Evolutionary conservation across 2,329 filamentous ascomycete species (phyloP).

Genomic region (Fusarium tuaranense): DNA sequence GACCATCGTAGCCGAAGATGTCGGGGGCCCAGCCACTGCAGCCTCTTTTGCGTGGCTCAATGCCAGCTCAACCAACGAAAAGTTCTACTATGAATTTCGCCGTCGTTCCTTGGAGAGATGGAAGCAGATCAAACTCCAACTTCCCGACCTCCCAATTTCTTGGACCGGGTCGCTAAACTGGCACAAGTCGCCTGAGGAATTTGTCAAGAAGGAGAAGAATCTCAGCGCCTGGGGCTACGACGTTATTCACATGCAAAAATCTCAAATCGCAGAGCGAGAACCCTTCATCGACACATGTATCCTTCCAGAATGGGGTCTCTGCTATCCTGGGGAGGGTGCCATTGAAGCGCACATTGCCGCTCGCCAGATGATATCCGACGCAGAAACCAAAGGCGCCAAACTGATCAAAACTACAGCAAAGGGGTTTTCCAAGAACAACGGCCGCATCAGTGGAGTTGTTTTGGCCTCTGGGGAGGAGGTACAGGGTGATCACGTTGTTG

Average conservation of each 20-base stretch:
- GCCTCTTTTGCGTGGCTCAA: slow-evolving; percentile 35
- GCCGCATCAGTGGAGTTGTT: background rate
- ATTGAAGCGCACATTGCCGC: slow-evolving; percentile 28
- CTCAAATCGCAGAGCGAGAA: background rate
- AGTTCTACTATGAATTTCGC: slow-evolving; percentile 26
- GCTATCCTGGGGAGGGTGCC: slow-evolving; percentile 22
- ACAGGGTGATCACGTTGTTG: slow-evolving; percentile 8
- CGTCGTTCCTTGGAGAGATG: slow-evolving; percentile 25
- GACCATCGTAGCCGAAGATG: slow-evolving; percentile 27
- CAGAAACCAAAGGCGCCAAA: background rate
- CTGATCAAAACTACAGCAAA: background rate
- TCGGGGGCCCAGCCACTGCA: slow-evolving; percentile 19
- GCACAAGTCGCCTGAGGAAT: slow-evolving; percentile 9
- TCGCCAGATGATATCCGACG: slow-evolving; percentile 19
- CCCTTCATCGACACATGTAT: background rate
- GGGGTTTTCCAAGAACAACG: background rate
- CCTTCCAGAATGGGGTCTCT: slow-evolving; percentile 13
- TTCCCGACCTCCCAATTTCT: slow-evolving; percentile 16
- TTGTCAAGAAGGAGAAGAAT: background rate
- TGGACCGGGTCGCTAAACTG: slow-evolving; percentile 35
- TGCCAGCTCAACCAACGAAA: slow-evolving; percentile 18
- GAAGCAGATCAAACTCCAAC: slow-evolving; percentile 15
- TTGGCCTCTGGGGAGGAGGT: slow-evolving; percentile 14
- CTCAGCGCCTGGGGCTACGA: slow-evolving; percentile 22
- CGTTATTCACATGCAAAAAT: background rate